Evolutionary conservation across 495 filamentous ascomycete genomes (phyloP).

Genomic region (Hypoxylon perforatum): DNA sequence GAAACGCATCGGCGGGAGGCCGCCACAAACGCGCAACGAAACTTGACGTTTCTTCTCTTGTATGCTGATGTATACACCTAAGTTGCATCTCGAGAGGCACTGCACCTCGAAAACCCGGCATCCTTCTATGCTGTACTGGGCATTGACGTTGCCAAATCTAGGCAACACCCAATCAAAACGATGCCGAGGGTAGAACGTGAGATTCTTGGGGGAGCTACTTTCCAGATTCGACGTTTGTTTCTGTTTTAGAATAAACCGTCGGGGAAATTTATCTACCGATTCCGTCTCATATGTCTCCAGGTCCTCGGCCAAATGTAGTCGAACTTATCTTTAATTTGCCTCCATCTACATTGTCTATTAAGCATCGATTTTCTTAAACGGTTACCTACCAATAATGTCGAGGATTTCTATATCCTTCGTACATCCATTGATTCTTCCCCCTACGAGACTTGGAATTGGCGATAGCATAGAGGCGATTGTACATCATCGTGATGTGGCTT

Average conservation of each 20-base stretch:
- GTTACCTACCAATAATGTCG: neutral
- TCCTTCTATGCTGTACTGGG: neutral
- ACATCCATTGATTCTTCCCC: neutral
- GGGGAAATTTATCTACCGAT: slow-evolving; percentile 19
- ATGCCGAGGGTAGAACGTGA: slow-evolving; percentile 2
- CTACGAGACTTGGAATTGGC: neutral
- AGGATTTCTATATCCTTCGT: neutral
- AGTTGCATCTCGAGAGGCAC: neutral
- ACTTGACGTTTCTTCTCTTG: neutral
- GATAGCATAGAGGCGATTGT: neutral
- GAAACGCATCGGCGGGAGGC: slow-evolving; percentile 27
- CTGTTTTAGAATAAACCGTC: slow-evolving; percentile 20
- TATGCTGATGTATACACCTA: neutral
- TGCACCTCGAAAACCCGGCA: neutral
- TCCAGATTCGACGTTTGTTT: slow-evolving; percentile 6
- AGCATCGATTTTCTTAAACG: neutral
- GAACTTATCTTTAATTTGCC: neutral
- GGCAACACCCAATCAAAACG: slow-evolving; percentile 15
- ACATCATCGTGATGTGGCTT: neutral
- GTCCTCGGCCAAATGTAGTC: neutral
- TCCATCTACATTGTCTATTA: no score
- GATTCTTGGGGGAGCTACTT: no score
- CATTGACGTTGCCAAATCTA: neutral
- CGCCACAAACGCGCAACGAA: slow-evolving; percentile 23
- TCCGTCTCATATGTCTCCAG: neutral